phyloP scores from a whole-genome alignment of 257 asterid genomes.

The Henckelia pumila region DNA sequence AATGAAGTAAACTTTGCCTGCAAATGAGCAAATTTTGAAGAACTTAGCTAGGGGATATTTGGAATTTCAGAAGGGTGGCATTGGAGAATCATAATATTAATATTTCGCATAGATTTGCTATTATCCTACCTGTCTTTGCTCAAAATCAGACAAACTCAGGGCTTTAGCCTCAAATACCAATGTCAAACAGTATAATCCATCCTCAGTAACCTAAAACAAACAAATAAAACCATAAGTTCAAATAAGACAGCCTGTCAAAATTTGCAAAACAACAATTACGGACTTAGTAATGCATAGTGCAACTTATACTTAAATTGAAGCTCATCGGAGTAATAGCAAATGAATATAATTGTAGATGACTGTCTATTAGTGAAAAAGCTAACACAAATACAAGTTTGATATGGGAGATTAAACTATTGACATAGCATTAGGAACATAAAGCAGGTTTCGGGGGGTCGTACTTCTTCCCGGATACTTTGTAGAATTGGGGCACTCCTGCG shows the following conservation, averaged over 20 bases:
- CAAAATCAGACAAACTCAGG: conserved; percentile 73
- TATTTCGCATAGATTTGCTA: neutral
- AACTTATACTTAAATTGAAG: neutral
- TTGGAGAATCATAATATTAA: neutral
- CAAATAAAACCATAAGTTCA: conserved; percentile 14
- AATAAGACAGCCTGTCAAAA: conserved; percentile 15
- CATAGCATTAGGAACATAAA: conserved; percentile 11
- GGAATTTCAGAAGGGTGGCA: neutral
- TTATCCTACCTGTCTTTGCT: conserved; percentile 65
- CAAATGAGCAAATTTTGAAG: neutral
- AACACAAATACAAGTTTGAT: conserved; percentile 10
- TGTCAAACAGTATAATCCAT: conserved; percentile 69
- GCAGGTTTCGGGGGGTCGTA: conserved; percentile 35
- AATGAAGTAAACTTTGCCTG: conserved; percentile 91
- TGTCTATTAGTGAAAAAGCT: neutral
- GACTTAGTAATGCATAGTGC: neutral
- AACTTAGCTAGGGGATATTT: neutral
- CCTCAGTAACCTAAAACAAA: conserved; percentile 68
- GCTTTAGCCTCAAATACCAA: conserved; percentile 84
- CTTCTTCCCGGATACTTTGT: conserved; percentile 85
- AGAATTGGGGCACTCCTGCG: conserved; percentile 88
- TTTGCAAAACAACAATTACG: neutral
- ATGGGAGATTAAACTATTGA: neutral
- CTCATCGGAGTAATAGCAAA: neutral
- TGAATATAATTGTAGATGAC: neutral